Conservation (phyloP, 2,329 filamentous ascomycete genomes). For the Grosmannia huntii region DNA sequence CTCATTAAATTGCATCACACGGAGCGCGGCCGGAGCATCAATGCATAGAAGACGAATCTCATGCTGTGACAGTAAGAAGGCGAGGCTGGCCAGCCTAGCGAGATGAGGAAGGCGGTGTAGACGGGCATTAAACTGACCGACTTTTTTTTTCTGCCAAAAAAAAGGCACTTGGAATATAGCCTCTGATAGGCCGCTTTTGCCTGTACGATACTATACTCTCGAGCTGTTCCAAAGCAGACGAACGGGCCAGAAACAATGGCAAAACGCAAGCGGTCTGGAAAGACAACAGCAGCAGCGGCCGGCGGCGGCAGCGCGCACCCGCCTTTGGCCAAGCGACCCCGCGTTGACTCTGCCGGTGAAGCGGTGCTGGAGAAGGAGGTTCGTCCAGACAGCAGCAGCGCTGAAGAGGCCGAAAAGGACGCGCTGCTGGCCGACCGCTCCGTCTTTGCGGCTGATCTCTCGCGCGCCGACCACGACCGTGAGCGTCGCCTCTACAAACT, state of each 20-base stretch:
- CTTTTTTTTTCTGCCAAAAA: conserved; percentile 3
- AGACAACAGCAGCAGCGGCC: background rate
- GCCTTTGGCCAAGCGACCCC: conserved; percentile 7
- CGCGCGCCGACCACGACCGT: conserved; percentile 40
- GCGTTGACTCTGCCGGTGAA: conserved; percentile 1
- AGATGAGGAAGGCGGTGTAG: background rate
- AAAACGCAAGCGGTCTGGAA: conserved; percentile 11
- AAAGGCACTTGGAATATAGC: background rate
- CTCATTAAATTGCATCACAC: background rate
- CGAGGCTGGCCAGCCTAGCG: background rate
- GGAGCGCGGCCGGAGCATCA: background rate
- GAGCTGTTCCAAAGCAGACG: background rate
- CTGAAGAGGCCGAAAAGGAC: conserved; percentile 2
- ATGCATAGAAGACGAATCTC: background rate
- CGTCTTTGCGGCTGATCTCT: conserved; percentile 39
- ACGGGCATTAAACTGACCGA: background rate
- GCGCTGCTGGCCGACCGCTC: conserved; percentile 19
- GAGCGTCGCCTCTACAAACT: conserved; percentile 49
- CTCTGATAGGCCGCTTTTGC: background rate
- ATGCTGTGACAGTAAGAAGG: background rate
- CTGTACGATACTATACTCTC: background rate
- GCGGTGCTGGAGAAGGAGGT: background rate
- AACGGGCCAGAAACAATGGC: conserved; percentile 1
- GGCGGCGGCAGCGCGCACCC: background rate
- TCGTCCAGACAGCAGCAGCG: background rate